A percentile compares a stretch with the other conserved stretches of the same genome.
Conservation (phyloP, 176 grass and related monocot species). For the Triticum timopheevii region DNA sequence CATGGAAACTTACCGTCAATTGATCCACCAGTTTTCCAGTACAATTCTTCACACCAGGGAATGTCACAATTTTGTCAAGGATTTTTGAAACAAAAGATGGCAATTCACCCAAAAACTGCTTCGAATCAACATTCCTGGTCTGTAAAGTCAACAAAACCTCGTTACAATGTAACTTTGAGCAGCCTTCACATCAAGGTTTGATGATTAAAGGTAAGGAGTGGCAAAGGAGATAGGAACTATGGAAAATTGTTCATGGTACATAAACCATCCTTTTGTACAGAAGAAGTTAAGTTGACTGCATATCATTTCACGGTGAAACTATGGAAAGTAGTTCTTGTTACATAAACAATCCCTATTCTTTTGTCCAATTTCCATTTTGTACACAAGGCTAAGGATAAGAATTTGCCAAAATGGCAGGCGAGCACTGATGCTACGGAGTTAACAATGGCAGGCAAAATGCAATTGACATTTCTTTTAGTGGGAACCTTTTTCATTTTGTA, state of each 20-base stretch:
- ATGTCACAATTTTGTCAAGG: constrained; percentile 59
- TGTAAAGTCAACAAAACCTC: constrained; percentile 24
- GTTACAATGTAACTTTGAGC: not conserved
- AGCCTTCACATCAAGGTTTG: not conserved
- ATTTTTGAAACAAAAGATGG: constrained; percentile 69
- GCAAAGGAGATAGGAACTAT: not conserved
- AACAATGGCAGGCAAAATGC: not conserved
- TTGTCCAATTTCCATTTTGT: too few species aligned
- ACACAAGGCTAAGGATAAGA: not conserved
- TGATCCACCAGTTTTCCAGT: constrained; percentile 69
- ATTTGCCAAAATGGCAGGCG: not conserved
- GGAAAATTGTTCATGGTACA: not conserved
- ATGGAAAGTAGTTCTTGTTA: not conserved
- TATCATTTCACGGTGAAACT: not conserved
- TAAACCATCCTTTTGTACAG: too few species aligned
- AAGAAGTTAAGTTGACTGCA: too few species aligned
- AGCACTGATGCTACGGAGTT: not conserved
- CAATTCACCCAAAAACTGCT: constrained; percentile 85
- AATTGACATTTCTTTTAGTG: not conserved
- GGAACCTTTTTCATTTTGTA: not conserved
- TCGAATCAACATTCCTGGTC: constrained; percentile 86
- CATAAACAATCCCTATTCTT: too few species aligned
- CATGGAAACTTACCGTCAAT: constrained; percentile 64
- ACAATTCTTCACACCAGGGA: constrained; percentile 47
- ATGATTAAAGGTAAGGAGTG: not conserved